Evolutionary conservation across 2,329 filamentous ascomycete genomes (phyloP).

Genomic region (Alternaria postmessia): DNA sequence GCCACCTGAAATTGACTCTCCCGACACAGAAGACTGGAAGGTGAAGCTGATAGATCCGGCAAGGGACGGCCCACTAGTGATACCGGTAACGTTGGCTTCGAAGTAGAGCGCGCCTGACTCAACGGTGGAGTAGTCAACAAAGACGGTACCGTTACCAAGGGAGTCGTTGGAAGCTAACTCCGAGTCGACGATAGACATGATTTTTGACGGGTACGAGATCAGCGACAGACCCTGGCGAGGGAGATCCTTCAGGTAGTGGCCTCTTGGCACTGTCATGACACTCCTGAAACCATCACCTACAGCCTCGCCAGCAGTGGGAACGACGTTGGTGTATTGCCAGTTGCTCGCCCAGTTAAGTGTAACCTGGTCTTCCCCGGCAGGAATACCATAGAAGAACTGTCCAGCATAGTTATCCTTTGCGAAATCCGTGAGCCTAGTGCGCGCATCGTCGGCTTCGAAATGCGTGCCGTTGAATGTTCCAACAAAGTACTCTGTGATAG

Average conservation of each 20-base stretch:
- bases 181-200: constrained; percentile 57
- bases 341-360: constrained; percentile 67
- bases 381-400: constrained; percentile 60
- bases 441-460: constrained; percentile 58
- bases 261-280: constrained; percentile 62
- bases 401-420: constrained; percentile 65
- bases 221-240: constrained; percentile 62
- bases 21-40: constrained; percentile 59
- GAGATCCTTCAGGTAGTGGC: constrained; percentile 61
- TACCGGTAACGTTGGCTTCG: constrained; percentile 61
- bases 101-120: constrained; percentile 63
- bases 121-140: constrained; percentile 61
- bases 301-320: constrained; percentile 63
- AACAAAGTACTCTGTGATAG: constrained; percentile 64
- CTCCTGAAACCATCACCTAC: constrained; percentile 57
- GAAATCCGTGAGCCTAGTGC: constrained; percentile 57
- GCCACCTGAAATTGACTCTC: constrained; percentile 61
- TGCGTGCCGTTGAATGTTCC: constrained; percentile 72
- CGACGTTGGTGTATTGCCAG: constrained; percentile 65
- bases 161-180: constrained; percentile 54
- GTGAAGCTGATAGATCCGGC: constrained; percentile 61
- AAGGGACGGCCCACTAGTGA: constrained; percentile 44
- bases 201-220: constrained; percentile 60
- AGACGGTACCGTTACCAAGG: constrained; percentile 59
- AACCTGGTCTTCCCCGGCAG: constrained; percentile 55